phyloP scores from a whole-genome alignment of 83 land plant genomes.

The Diphasiastrum complanatum region DNA sequence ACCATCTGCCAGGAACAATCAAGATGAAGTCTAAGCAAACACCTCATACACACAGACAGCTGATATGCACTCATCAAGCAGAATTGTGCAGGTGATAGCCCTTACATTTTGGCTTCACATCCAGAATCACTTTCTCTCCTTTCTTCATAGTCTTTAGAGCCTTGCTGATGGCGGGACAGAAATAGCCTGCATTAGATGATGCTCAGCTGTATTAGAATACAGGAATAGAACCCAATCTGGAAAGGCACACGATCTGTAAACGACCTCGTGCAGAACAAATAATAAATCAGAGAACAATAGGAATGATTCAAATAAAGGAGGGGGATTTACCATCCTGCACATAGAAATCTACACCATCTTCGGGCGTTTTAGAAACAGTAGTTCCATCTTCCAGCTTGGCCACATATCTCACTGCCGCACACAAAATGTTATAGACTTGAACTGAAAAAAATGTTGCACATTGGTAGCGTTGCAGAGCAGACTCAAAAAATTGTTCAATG shows the following conservation, averaged over 20 bases:
- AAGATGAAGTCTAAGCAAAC: neutral
- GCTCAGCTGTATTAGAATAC: conserved; percentile 1
- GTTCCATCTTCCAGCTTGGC: conserved; percentile 62
- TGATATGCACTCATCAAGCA: neutral
- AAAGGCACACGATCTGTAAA: conserved; percentile 8
- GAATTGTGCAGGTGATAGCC: neutral
- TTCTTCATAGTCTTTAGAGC: conserved; percentile 91
- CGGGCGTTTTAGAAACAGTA: conserved; percentile 50
- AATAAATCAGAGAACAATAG: neutral
- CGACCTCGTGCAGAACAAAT: conserved; percentile 1
- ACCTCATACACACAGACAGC: neutral
- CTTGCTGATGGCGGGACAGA: conserved; percentile 75
- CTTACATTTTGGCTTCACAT: conserved; percentile 89
- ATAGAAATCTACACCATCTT: conserved; percentile 67
- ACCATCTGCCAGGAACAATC: conserved; percentile 48
- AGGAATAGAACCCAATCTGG: neutral
- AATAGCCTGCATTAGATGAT: conserved; percentile 43
- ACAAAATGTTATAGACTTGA: conserved; percentile 6
- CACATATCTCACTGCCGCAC: conserved; percentile 60
- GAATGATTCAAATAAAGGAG: neutral
- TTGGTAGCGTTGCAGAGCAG: too few species aligned
- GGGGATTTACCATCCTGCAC: conserved; percentile 53
- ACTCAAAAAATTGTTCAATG: neutral
- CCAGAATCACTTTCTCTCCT: conserved; percentile 56
- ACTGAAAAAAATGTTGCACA: too few species aligned